Base-by-base conservation (phyloP, 164 flowering plant genomes). In the Liquidambar formosana region DNA sequence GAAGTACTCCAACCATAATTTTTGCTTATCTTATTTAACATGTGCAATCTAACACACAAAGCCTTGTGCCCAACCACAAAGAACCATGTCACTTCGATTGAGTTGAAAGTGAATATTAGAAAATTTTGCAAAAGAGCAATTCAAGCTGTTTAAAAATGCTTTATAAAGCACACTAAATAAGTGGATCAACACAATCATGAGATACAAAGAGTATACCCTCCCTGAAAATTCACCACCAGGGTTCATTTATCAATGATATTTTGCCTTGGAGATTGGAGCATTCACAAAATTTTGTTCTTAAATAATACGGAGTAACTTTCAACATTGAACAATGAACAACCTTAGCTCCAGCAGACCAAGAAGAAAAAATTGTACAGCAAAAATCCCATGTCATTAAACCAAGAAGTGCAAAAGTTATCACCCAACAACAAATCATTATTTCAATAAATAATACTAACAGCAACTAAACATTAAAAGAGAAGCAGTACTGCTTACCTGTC, bases 401-500 rank as follows among this genome's bases (percentile, higher is more conserved):
- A 49, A 45, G 47, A 52, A 44, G 13, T 44, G 43, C 19, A 27
- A 5, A 61, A 15, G 28, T 8, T 19, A 26, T 3, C 4, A 2
- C 41, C 12, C 28, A 63, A 25, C 13, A 12, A 21, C 27, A n/a
- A 27, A 56, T 56, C 28, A 22, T 56, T 1, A 4, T 3, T 2
- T 26, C 1, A 10, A 56, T 23, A 26, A 33, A 33, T 27, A 4
- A 58, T 28, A 15, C 21, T 54, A 28, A 27, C n/a, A 58, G 61
- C 44, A 61, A 19, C 45, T 61, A 61, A 57, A n/a, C 38, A 33
- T 33, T n/a, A 15, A 28, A 16, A 53, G 23, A 28, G 15, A 10
- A n/a, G 41, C 41, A 33, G 19, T 19, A 47, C 46, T 52, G 23
- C 69, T 76, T 71, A 91, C 98, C 81, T 82, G 81, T 91, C 98